phyloP scores from a whole-genome alignment of 768 basidiomycete species.

The Pluteus cervinus region DNA sequence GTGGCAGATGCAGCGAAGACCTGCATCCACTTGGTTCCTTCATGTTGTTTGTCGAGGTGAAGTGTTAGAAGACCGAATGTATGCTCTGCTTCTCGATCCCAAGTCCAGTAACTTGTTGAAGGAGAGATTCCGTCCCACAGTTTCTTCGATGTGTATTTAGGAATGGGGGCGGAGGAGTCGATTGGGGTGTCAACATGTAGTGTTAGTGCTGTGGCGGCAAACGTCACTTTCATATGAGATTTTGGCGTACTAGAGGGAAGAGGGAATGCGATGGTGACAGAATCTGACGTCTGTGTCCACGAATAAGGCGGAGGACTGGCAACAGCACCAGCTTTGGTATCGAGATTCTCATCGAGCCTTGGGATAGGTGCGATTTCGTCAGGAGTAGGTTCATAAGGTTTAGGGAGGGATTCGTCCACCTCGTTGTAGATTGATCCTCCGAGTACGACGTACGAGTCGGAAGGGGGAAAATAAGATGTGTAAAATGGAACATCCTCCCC shows the following conservation, averaged over 20 bases:
- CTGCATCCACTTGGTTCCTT: constrained; percentile 81
- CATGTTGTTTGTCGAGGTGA: constrained; percentile 82
- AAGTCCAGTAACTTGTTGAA: constrained; percentile 88
- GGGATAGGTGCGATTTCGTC: constrained; percentile 72
- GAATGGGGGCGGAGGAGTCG: constrained; percentile 31
- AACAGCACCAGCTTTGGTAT: constrained; percentile 26
- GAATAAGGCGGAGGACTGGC: constrained; percentile 76
- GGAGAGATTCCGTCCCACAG: constrained; percentile 81
- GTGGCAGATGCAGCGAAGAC: constrained; percentile 60
- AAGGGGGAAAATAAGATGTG: constrained; percentile 38
- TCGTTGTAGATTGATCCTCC: constrained; percentile 52
- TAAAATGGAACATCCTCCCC: constrained; percentile 69
- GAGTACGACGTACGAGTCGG: constrained; percentile 46
- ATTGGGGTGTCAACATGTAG: constrained; percentile 44
- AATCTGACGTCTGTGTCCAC: constrained; percentile 86
- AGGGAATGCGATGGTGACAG: constrained; percentile 78
- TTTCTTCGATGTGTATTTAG: constrained; percentile 52
- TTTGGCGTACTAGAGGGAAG: constrained; percentile 68
- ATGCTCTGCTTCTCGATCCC: constrained; percentile 71
- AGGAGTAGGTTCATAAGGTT: constrained; percentile 48
- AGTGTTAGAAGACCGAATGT: constrained; percentile 69
- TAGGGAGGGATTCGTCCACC: constrained; percentile 22
- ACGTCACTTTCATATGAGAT: constrained; percentile 57
- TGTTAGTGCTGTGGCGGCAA: constrained; percentile 61
- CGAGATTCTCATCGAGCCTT: constrained; percentile 50